Percentiles rank a stretch among this genome's conserved stretches.
These are phyloP conservation scores for Eugenia klotzschiana DNA, from an alignment of 441 rosid species.

Conservation along the genomic window DNA sequence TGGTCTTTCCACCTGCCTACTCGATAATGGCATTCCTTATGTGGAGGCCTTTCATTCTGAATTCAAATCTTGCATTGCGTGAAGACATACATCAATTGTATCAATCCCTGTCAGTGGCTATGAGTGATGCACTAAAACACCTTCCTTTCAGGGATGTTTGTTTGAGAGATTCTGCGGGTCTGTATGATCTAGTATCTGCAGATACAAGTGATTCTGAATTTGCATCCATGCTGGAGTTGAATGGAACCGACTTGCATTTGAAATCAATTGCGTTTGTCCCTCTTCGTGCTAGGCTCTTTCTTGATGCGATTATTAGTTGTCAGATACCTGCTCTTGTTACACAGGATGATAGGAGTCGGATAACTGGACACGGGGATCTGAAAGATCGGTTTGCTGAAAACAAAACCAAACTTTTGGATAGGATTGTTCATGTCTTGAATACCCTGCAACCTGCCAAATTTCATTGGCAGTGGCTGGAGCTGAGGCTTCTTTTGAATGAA, in stretches of 20 bases:
- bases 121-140: constrained; percentile 72
- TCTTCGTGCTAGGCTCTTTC: constrained; percentile 85
- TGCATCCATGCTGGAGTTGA: constrained; percentile 53
- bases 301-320: constrained; percentile 81
- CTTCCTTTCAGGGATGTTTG: constrained; percentile 88
- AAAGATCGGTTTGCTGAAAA: constrained; percentile 39
- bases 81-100: constrained; percentile 77
- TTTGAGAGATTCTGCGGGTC: constrained; percentile 69
- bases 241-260: constrained; percentile 56
- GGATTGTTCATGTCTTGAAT: constrained; percentile 68
- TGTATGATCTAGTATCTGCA: constrained; percentile 75
- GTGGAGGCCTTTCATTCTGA: constrained; percentile 68
- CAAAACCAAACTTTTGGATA: constrained; percentile 66
- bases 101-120: constrained; percentile 60
- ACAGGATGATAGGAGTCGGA: constrained; percentile 42
- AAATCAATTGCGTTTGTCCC: constrained; percentile 70
- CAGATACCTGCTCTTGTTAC: constrained; percentile 44
- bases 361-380: constrained; percentile 33
- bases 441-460: constrained; percentile 92
- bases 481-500: constrained; percentile 91
- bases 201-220: constrained; percentile 85
- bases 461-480: constrained; percentile 99
- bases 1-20: constrained; percentile 93
- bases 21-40: constrained; percentile 68
- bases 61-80: constrained; percentile 33